A percentile compares a stretch with the other conserved stretches of the same genome.
These are phyloP conservation scores for Dissophora ornata DNA, from an alignment of 192 early-diverging fungal genomes.

Conservation along the genomic window DNA sequence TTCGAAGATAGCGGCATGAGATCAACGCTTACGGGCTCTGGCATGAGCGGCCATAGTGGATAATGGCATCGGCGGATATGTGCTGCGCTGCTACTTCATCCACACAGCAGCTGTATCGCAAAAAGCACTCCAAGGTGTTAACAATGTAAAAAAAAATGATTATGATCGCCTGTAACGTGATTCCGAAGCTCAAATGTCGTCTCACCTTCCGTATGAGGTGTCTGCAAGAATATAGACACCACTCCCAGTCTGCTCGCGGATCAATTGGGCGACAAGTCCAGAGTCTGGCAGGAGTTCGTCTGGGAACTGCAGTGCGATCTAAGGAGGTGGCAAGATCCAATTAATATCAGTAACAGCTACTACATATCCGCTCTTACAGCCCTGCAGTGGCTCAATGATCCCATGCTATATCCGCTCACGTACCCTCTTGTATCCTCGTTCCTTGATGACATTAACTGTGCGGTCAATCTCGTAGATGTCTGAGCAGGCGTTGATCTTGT, in stretches of 20 bases:
- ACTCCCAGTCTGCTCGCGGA: constrained; percentile 61
- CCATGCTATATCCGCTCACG: no score
- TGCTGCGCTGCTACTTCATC: constrained; percentile 98
- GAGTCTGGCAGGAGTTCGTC: constrained; percentile 85
- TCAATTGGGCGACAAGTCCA: constrained; percentile 65
- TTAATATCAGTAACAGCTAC: no score
- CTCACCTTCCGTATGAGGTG: constrained; percentile 90
- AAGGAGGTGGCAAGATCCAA: neutral
- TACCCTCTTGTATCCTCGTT: constrained; percentile 59
- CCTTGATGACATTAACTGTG: constrained; percentile 63
- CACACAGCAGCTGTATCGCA: constrained; percentile 91
- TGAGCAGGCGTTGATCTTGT: constrained; percentile 53
- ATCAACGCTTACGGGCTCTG: constrained; percentile 73
- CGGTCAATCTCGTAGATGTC: constrained; percentile 72
- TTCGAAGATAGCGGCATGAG: neutral
- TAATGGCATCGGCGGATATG: constrained; percentile 83
- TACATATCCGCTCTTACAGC: no score
- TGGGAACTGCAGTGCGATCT: constrained; percentile 93
- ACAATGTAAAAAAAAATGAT: no score
- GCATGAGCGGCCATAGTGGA: constrained; percentile 96
- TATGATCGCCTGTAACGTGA: no score
- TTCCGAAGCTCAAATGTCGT: neutral
- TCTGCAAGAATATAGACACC: constrained; percentile 89
- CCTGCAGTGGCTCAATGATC: no score
- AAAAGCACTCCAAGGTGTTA: no score